These are phyloP conservation scores for Chaetomiaceae sp. DNA, from an alignment of 2,329 filamentous ascomycete genomes.

Conservation along the genomic window DNA sequence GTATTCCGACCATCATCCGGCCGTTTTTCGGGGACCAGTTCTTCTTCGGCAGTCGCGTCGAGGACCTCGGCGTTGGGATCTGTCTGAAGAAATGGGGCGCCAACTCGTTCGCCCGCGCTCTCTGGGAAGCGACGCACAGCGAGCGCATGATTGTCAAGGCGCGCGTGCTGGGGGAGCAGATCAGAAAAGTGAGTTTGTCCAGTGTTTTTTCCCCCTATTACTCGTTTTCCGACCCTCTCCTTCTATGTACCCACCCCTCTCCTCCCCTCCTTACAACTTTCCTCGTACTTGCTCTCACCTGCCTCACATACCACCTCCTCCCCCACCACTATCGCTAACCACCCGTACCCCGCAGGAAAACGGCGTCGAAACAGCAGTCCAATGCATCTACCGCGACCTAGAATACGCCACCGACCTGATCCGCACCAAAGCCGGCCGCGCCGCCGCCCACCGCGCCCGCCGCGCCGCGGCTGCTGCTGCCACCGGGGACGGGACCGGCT, in stretches of 20 bases:
- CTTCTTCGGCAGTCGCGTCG: conserved; percentile 86
- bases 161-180: conserved; percentile 72
- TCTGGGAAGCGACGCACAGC: conserved; percentile 88
- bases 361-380: conserved; percentile 83
- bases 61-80: conserved; percentile 89
- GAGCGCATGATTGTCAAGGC: conserved; percentile 90
- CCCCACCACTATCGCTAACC: neutral
- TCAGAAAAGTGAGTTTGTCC: conserved; percentile 68
- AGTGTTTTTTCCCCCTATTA: conserved; percentile 12
- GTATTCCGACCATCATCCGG: conserved; percentile 87
- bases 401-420: conserved; percentile 87
- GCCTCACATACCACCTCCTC: neutral
- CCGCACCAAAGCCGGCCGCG: conserved; percentile 58
- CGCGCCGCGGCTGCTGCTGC: conserved; percentile 24
- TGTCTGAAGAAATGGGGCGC: conserved; percentile 84
- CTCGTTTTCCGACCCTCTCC: neutral
- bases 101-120: conserved; percentile 73
- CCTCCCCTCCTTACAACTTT: neutral
- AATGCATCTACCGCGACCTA: conserved; percentile 88
- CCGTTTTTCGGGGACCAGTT: conserved; percentile 98
- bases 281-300: too few species aligned
- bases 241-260: neutral
- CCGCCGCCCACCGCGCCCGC: conserved; percentile 43
- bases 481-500: conserved; percentile 28
- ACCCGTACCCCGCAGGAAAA: conserved; percentile 56